Evolutionary conservation across 2,329 filamentous ascomycete genomes (phyloP).

Genomic region (Chrysoporthe cubensis): DNA sequence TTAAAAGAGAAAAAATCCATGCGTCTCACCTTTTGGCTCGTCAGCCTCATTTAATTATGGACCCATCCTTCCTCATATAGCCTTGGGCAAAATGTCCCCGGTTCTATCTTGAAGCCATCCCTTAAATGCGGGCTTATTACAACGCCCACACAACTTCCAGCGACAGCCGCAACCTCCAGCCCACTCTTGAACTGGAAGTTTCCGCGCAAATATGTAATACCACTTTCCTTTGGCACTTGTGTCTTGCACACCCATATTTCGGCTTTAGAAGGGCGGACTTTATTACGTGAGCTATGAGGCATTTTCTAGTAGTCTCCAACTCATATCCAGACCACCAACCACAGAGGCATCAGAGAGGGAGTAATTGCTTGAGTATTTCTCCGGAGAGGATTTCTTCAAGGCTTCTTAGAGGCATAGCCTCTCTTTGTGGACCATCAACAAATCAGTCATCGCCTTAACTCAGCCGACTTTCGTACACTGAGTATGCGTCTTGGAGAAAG

Average conservation of each 20-base stretch:
- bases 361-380: not conserved
- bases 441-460: conserved; percentile 12
- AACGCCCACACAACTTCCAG: no score
- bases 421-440: not conserved
- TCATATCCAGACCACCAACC: not conserved
- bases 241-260: conserved; percentile 19
- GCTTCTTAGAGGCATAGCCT: conserved; percentile 11
- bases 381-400: not conserved
- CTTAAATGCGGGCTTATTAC: no score
- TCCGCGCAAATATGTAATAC: not conserved
- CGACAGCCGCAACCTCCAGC: no score
- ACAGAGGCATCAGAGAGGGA: not conserved
- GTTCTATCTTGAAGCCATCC: no score
- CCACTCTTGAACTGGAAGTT: no score
- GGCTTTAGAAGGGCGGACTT: conserved; percentile 19
- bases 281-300: not conserved
- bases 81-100: no score
- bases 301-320: not conserved
- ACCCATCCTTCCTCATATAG: no score
- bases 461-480: conserved; percentile 5
- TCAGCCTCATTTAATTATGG: no score
- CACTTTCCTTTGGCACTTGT: conserved; percentile 22
- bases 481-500: not conserved
- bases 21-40: no score
- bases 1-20: no score